Percentiles rank a stretch among this genome's conserved stretches.
Evolutionary conservation across 2,329 filamentous ascomycete species (phyloP).

Genomic region (Trematosphaeria pertusa): DNA sequence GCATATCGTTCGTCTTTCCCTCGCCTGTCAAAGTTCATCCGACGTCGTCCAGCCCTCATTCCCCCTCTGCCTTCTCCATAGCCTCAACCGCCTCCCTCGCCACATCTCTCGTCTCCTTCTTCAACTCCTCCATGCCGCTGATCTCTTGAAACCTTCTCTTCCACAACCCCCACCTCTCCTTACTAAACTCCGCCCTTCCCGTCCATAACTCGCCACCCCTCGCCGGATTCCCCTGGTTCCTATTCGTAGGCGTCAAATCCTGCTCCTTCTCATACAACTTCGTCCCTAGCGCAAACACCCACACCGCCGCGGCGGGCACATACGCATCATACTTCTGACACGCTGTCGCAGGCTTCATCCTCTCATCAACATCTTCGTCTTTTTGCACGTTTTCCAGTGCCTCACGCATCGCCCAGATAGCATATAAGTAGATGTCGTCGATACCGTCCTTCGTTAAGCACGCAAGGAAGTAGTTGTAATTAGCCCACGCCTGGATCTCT

Average conservation of each 20-base stretch:
- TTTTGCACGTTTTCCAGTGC: conserved; percentile 32
- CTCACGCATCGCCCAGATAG: conserved; percentile 37
- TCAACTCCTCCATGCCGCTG: conserved; percentile 25
- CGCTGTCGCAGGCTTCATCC: conserved; percentile 19
- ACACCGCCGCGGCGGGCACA: conserved; percentile 39
- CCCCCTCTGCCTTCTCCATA: conserved; percentile 38
- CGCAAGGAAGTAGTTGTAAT: conserved; percentile 42
- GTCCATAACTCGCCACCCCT: conserved; percentile 38
- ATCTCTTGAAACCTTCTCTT: conserved; percentile 38
- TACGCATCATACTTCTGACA: conserved; percentile 32
- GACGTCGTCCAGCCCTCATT: neutral
- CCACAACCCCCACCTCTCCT: conserved; percentile 42
- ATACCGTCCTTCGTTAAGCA: conserved; percentile 24
- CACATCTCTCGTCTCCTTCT: conserved; percentile 28
- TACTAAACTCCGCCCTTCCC: conserved; percentile 37
- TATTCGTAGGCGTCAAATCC: conserved; percentile 36
- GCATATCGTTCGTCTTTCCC: too few relatives aligned
- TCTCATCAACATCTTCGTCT: conserved; percentile 17
- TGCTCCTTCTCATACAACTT: conserved; percentile 30
- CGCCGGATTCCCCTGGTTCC: conserved; percentile 37
- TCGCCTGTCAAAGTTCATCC: too few relatives aligned
- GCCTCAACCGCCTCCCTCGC: conserved; percentile 31
- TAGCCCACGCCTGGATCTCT: conserved; percentile 40
- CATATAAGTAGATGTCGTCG: conserved; percentile 27
- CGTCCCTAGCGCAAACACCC: conserved; percentile 32